These are phyloP conservation scores for Pelargonium exstipulatum DNA, from an alignment of 441 rosid genomes.

Conservation along the genomic window DNA sequence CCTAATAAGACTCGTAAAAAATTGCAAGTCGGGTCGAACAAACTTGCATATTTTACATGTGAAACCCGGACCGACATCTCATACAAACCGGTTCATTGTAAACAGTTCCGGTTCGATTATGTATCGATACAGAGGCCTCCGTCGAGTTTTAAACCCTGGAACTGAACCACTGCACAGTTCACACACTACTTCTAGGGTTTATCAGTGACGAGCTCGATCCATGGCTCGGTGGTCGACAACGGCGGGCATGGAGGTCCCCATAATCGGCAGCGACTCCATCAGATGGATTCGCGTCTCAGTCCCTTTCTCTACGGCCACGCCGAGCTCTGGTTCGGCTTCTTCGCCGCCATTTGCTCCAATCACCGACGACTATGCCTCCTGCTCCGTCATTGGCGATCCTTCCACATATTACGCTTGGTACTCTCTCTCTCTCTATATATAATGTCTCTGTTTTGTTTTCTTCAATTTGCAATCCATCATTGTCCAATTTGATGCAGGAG, in stretches of 20 bases:
- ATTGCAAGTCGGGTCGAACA: no score
- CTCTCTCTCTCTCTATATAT: background rate
- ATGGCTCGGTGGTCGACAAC: conserved; percentile 26
- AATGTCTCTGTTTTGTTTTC: background rate
- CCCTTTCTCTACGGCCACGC: conserved; percentile 25
- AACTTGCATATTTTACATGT: no score
- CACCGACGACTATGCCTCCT: conserved; percentile 49
- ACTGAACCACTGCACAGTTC: background rate
- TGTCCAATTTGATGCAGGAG: conserved; percentile 35
- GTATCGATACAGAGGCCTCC: no score
- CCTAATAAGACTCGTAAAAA: no score
- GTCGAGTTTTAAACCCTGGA: background rate
- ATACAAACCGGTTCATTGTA: no score
- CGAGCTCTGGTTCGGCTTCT: background rate
- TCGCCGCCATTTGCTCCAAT: conserved; percentile 27
- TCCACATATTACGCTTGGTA: conserved; percentile 50
- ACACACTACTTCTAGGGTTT: conserved; percentile 15
- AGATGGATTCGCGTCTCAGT: conserved; percentile 59
- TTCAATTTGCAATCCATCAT: background rate
- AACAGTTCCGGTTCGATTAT: no score
- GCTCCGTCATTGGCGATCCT: conserved; percentile 39
- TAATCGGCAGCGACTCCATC: conserved; percentile 55
- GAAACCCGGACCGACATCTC: no score
- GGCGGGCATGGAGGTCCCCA: conserved; percentile 71
- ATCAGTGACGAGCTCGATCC: conserved; percentile 4